Evolutionary conservation across 768 basidiomycete species (phyloP).

Genomic region (Pleurotus giganteus): DNA sequence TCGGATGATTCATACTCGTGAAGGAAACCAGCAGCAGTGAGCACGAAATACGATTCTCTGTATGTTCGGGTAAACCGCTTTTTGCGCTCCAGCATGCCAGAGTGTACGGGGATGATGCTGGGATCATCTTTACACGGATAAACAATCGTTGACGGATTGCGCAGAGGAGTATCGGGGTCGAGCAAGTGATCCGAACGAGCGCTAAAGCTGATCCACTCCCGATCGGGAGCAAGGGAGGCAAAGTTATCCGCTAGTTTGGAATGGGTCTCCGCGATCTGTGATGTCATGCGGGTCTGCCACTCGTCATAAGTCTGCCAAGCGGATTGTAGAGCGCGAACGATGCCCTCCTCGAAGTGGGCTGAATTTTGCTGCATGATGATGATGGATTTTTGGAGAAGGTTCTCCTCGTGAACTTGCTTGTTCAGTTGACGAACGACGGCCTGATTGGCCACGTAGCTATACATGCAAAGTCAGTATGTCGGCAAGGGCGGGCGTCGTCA

Average conservation of each 20-base stretch:
- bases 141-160: conserved; percentile 70
- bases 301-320: conserved; percentile 98
- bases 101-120: conserved; percentile 80
- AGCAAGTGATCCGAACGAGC: conserved; percentile 92
- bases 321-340: conserved; percentile 92
- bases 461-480: too few species aligned
- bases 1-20: conserved; percentile 88
- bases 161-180: conserved; percentile 93
- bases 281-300: conserved; percentile 81
- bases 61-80: conserved; percentile 90
- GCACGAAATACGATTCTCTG: conserved; percentile 84
- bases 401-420: conserved; percentile 96
- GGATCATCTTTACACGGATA: conserved; percentile 94
- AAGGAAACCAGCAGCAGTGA: conserved; percentile 94
- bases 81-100: conserved; percentile 91
- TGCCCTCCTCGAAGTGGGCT: conserved; percentile 95
- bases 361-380: conserved; percentile 98
- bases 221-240: conserved; percentile 76
- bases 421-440: conserved; percentile 77
- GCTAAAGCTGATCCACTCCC: conserved; percentile 95
- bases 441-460: conserved; percentile 67
- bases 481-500: too few species aligned
- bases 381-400: conserved; percentile 94
- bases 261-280: conserved; percentile 74
- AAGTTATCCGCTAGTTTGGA: conserved; percentile 68